phyloP scores from a whole-genome alignment of 2,329 filamentous ascomycete species.

The Tolypocladium album region DNA sequence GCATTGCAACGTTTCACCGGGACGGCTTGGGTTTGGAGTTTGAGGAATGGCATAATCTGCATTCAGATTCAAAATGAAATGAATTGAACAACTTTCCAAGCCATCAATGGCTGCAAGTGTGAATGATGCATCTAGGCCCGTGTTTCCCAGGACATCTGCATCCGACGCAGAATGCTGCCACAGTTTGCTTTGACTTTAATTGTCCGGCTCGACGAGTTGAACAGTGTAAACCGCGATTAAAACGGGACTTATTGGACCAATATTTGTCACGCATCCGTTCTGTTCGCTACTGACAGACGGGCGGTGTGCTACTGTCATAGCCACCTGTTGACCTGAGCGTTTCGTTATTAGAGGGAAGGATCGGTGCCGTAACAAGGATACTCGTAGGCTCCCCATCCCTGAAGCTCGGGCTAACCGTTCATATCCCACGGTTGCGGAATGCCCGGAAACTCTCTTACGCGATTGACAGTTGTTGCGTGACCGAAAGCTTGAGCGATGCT shows the following conservation, averaged over 20 bases:
- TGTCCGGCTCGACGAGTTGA: not conserved
- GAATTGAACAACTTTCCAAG: constrained; percentile 13
- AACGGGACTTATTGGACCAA: too few relatives aligned
- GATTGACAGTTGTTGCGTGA: not conserved
- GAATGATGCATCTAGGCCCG: not conserved
- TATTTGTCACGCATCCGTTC: too few relatives aligned
- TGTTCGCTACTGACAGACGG: not conserved
- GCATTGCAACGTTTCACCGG: constrained; percentile 4
- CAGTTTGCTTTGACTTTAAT: not conserved
- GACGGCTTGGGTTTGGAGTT: constrained; percentile 26
- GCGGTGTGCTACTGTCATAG: not conserved
- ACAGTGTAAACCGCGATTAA: not conserved
- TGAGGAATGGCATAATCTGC: constrained; percentile 21
- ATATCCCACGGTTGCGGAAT: not conserved
- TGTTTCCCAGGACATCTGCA: not conserved
- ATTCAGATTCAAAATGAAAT: constrained; percentile 21
- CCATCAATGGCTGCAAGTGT: not conserved
- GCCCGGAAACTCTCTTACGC: not conserved
- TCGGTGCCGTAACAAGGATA: not conserved
- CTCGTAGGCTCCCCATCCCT: not conserved
- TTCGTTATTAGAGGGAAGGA: too few relatives aligned
- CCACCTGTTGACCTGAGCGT: not conserved
- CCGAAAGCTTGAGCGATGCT: not conserved
- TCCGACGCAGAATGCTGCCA: not conserved
- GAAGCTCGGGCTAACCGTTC: not conserved